Conservation (phyloP, 176 grass and related monocot genomes). For the Calamus simplicifolius region DNA sequence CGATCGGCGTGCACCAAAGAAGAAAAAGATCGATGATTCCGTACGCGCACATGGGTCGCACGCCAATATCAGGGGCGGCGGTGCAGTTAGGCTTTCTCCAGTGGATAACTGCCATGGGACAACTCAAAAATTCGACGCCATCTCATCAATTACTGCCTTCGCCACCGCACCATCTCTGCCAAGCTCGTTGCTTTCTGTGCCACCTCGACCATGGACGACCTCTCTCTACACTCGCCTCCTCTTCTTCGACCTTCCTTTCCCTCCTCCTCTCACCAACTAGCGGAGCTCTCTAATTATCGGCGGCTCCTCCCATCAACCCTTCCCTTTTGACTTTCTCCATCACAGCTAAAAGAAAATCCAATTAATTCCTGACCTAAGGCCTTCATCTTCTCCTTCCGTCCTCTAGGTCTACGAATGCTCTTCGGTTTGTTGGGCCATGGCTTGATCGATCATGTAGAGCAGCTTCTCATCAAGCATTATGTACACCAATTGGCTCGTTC, state of each 20-base stretch:
- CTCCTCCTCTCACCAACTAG: neutral
- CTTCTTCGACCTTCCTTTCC: neutral
- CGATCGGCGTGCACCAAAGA: no score
- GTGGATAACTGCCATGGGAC: neutral
- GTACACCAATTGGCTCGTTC: slow-evolving; percentile 2
- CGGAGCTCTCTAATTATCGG: slow-evolving; percentile 7
- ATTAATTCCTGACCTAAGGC: neutral
- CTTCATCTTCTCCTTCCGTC: slow-evolving; percentile 15
- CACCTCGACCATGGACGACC: slow-evolving; percentile 6
- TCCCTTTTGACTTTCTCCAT: neutral
- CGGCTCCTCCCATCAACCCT: no score
- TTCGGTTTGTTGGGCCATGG: neutral
- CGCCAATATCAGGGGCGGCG: no score
- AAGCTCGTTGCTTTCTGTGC: slow-evolving; percentile 25
- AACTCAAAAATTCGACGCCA: slow-evolving; percentile 40
- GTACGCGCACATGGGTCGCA: no score
- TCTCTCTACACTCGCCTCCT: slow-evolving; percentile 29
- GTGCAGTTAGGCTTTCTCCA: no score
- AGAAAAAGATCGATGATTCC: no score
- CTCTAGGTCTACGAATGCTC: slow-evolving; percentile 7
- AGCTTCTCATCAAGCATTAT: slow-evolving; percentile 10
- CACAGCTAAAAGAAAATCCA: neutral
- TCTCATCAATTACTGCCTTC: slow-evolving; percentile 22
- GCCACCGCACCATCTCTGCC: slow-evolving; percentile 10
- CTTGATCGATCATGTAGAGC: neutral